These are phyloP conservation scores for Ogataea haglerorum DNA, from an alignment of 805 yeast species.

Conservation along the genomic window DNA sequence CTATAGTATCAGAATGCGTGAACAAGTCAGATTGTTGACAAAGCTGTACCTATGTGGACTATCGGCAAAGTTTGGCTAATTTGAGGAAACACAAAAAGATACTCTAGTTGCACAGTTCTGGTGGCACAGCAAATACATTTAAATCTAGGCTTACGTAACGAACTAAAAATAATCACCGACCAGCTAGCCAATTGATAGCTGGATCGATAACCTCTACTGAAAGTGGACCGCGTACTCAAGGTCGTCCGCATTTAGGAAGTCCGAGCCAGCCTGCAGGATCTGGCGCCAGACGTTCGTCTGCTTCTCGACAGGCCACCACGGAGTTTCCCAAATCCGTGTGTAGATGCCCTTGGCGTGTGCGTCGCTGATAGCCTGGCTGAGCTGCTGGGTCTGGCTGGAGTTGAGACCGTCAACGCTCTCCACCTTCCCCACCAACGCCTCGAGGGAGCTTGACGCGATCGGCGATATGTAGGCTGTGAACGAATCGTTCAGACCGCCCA, in stretches of 20 bases:
- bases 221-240: slow-evolving; percentile 31
- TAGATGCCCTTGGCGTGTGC: slow-evolving; percentile 52
- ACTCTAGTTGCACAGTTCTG: not conserved
- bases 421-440: slow-evolving; percentile 23
- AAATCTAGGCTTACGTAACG: not conserved
- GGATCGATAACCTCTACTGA: slow-evolving; percentile 1
- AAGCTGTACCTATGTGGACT: not conserved
- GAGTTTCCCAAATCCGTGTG: slow-evolving; percentile 70
- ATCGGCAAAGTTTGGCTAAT: not conserved
- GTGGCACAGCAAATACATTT: not conserved
- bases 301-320: slow-evolving; percentile 56
- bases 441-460: slow-evolving; percentile 35
- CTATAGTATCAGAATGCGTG: not conserved
- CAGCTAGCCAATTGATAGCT: too few relatives aligned
- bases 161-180: too few relatives aligned
- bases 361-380: slow-evolving; percentile 30
- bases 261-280: slow-evolving; percentile 46
- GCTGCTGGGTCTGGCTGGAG: slow-evolving; percentile 28
- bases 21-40: not conserved
- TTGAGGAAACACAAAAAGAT: not conserved
- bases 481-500: slow-evolving; percentile 29
- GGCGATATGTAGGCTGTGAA: slow-evolving; percentile 27
- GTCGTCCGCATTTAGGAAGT: slow-evolving; percentile 63
- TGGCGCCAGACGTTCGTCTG: slow-evolving; percentile 49
- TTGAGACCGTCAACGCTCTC: slow-evolving; percentile 31